phyloP scores from a whole-genome alignment of 768 basidiomycete genomes.

The Trichaptum fuscoviolaceum region DNA sequence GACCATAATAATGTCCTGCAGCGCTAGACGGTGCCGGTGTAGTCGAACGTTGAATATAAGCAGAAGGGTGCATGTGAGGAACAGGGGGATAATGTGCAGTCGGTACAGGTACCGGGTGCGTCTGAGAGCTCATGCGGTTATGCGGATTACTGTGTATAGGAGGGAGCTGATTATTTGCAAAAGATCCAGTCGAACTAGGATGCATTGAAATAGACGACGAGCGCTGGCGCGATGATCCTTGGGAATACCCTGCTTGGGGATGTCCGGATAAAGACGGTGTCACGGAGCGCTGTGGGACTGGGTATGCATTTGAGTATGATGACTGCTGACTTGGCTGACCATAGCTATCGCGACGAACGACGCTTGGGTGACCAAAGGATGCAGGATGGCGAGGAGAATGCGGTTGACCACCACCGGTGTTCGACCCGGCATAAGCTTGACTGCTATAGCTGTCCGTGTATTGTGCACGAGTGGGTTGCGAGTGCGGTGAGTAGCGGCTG shows the following conservation, averaged over 20 bases:
- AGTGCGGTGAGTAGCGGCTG: background rate
- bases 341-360: background rate
- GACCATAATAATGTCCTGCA: constrained; percentile 31
- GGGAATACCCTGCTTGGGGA: background rate
- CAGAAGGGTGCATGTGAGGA: constrained; percentile 17
- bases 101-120: constrained; percentile 11
- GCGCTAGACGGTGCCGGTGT: constrained; percentile 25
- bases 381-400: background rate
- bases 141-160: constrained; percentile 35
- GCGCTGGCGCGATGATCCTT: constrained; percentile 3
- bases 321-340: background rate
- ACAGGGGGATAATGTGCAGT: constrained; percentile 17
- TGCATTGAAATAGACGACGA: background rate
- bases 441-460: background rate
- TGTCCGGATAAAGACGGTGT: constrained; percentile 1
- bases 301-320: background rate
- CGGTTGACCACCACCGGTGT: background rate
- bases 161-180: constrained; percentile 30
- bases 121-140: constrained; percentile 10
- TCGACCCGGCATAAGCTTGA: background rate
- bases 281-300: background rate
- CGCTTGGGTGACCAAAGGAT: background rate
- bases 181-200: background rate
- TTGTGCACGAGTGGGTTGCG: background rate
- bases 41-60: constrained; percentile 19